phyloP scores from a whole-genome alignment of 805 yeast genomes.

The Pichia sporocuriosa region DNA sequence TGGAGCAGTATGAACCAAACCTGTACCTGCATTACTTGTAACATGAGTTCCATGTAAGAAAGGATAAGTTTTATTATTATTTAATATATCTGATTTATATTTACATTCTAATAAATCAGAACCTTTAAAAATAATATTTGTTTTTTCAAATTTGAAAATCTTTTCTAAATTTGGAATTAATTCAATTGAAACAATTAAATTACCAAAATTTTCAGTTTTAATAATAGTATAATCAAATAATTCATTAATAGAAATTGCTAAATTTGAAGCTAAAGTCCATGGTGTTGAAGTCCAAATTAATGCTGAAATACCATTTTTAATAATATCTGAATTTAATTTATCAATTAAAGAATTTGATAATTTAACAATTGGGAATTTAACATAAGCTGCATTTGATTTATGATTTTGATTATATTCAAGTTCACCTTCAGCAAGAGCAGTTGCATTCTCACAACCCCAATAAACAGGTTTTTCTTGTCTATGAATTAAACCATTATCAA shows the following conservation, averaged over 20 bases:
- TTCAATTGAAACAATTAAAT: conserved; percentile 50
- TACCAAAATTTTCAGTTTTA: conserved; percentile 30
- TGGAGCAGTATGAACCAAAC: conserved; percentile 94
- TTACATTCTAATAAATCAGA: conserved; percentile 30
- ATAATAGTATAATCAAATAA: conserved; percentile 52
- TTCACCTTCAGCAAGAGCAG: conserved; percentile 96
- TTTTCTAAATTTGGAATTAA: conserved; percentile 29
- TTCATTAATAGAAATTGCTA: conserved; percentile 69
- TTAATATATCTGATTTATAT: conserved; percentile 52
- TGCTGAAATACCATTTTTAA: conserved; percentile 23
- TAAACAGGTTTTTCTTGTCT: conserved; percentile 92
- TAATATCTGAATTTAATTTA: conserved; percentile 6
- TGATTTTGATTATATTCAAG: conserved; percentile 77
- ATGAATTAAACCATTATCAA: conserved; percentile 60
- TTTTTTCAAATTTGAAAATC: conserved; percentile 11
- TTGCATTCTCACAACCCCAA: conserved; percentile 92
- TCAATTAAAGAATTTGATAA: conserved; percentile 20
- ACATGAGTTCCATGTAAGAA: conserved; percentile 79
- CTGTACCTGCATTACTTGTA: conserved; percentile 78
- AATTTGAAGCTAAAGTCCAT: conserved; percentile 90
- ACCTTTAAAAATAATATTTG: conserved; percentile 35
- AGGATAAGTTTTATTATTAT: conserved; percentile 38
- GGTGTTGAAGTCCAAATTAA: conserved; percentile 98
- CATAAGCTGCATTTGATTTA: conserved; percentile 58
- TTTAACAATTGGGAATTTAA: conserved; percentile 52